Percentiles rank a stretch among this genome's conserved stretches.
These are phyloP conservation scores for Darksidea phi DNA, from an alignment of 495 filamentous ascomycete species.

Conservation along the genomic window DNA sequence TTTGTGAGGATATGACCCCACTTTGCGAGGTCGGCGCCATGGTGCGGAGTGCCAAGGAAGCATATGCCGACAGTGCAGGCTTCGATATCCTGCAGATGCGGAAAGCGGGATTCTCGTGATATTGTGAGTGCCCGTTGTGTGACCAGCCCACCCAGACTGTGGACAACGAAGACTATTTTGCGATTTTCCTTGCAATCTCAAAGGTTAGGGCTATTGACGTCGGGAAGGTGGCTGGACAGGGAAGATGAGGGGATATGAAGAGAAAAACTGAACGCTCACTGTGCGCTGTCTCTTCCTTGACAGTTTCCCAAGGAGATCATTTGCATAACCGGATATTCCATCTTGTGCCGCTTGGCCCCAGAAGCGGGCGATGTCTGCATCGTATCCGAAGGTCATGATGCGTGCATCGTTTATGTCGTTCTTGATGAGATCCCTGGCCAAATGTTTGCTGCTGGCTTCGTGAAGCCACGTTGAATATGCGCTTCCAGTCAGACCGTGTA, in stretches of 20 bases:
- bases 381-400: constrained; percentile 19
- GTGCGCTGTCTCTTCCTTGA: background rate
- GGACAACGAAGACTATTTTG: constrained; percentile 17
- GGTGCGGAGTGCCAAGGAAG: constrained; percentile 24
- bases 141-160: constrained; percentile 1
- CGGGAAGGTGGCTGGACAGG: background rate
- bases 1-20: constrained; percentile 9
- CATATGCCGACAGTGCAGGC: constrained; percentile 6
- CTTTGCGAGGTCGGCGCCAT: constrained; percentile 13
- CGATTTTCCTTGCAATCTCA: background rate
- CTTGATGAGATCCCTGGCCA: constrained; percentile 3
- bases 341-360: constrained; percentile 11
- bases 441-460: constrained; percentile 6
- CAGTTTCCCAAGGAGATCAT: constrained; percentile 14
- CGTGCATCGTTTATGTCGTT: constrained; percentile 5
- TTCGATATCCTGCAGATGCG: constrained; percentile 5
- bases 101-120: constrained; percentile 7
- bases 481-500: constrained; percentile 19
- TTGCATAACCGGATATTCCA: constrained; percentile 4
- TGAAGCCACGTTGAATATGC: constrained; percentile 19
- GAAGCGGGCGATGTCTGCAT: constrained; percentile 21
- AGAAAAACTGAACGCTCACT: no score
- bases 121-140: constrained; percentile 1
- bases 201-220: background rate
- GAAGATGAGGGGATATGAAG: background rate